Evolutionary conservation across 1,139 yeast species (phyloP), one percentile per base, ranked within the genome.

Genomic region (Suhomyces taliae): DNA sequence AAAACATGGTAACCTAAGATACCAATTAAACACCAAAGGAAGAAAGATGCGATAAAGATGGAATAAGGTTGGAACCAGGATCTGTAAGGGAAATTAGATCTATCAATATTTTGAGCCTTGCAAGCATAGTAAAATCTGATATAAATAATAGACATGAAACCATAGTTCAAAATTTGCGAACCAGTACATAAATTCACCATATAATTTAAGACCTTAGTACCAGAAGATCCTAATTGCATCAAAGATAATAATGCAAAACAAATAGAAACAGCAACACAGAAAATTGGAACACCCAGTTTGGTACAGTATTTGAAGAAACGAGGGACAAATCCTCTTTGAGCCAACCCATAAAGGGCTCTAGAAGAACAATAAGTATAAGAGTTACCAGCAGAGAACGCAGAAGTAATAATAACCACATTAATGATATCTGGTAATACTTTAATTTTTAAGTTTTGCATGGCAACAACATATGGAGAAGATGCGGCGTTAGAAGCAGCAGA

Each of bases 121-220:
- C 81, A 74, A 2, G 91, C 93, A 44, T 76, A 70, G 65, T 80
- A 78, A 67, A 88, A 89, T 51, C 66, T 61, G 46, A 71, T 55
- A 49, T 85, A 89, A 3, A 86, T 83, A 36, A 82, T 61, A 49
- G 82, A 70, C 75, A 89, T 82, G 53, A 82, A 74, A 39, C 79
- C 78, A 59, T 84, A 87, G 62, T 86, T 87, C 59, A 88, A 79
- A 55, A 88, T 70, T 65, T 87, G 93, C 2, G 91, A 85, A 1
- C 91, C 88, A 1, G 96, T 88, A 56, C 87, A 85, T 55, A 89
- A 70, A 57, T 82, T 84, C 46, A 87, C 84, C 64, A 89, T 77
- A 85, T 91, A 88, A 59, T 78, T 78, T 56, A 89, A 75, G 12
- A 87, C 96, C 14, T 77, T 80, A 14, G 82, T 78, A 36, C 91